A percentile compares a stretch with the other conserved stretches of the same genome.
Evolutionary conservation across 75 land plant genomes (phyloP).

Genomic region (Cryptomeria japonica): DNA sequence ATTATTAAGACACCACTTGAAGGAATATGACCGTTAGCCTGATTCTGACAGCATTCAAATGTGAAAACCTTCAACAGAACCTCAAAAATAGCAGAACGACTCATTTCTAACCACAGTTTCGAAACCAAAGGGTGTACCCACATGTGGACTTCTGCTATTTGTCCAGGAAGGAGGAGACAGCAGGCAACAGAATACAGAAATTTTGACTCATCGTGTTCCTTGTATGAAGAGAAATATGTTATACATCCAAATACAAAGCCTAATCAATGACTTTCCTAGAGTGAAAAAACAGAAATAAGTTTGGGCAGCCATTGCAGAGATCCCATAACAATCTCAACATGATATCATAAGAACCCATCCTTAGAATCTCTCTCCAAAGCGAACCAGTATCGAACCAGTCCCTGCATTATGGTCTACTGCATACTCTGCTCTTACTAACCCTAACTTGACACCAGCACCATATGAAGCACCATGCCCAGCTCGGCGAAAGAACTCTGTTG

Average conservation of each 20-base stretch:
- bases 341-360: background rate
- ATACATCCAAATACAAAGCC: background rate
- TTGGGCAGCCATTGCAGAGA: background rate
- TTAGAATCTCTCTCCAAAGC: conserved; percentile 94
- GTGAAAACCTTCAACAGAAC: background rate
- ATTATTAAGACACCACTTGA: background rate
- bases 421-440: conserved; percentile 91
- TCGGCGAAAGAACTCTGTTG: conserved; percentile 91
- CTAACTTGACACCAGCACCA: conserved; percentile 90
- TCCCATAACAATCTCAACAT: background rate
- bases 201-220: background rate
- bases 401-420: conserved; percentile 93
- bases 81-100: background rate
- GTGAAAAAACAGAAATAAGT: background rate
- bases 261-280: conserved; percentile 2
- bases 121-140: background rate
- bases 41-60: background rate
- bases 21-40: background rate
- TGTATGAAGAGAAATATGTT: background rate
- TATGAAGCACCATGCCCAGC: conserved; percentile 91
- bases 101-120: background rate
- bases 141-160: background rate
- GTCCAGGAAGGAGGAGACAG: background rate
- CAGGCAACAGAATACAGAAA: background rate
- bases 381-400: conserved; percentile 78